phyloP scores from a whole-genome alignment of 2,329 filamentous ascomycete species.

The Fusarium acutatum region DNA sequence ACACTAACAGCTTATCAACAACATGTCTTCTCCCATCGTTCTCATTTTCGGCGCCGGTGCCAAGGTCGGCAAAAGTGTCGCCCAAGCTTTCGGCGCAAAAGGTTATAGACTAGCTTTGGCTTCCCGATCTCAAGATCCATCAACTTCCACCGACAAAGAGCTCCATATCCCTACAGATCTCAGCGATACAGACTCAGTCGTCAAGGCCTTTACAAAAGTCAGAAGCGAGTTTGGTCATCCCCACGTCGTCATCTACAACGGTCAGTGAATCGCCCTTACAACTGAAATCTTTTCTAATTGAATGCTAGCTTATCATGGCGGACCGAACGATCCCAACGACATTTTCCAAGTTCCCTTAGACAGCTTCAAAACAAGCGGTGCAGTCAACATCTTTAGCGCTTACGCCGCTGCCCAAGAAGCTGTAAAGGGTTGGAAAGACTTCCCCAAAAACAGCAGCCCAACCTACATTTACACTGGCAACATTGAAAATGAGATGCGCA shows the following conservation, averaged over 20 bases:
- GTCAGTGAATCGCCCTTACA: accelerated
- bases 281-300: accelerated
- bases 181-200: background rate
- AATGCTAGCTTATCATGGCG: background rate
- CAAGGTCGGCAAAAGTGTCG: slow-evolving; percentile 9
- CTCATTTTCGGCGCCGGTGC: slow-evolving; percentile 20
- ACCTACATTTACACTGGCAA: slow-evolving; percentile 11
- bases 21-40: background rate
- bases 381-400: background rate
- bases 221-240: background rate
- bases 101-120: slow-evolving; percentile 11
- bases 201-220: background rate
- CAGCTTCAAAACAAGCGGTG: background rate
- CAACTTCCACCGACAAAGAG: background rate
- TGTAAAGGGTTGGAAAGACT: background rate
- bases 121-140: background rate
- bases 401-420: slow-evolving; percentile 15
- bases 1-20: no score
- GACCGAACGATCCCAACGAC: background rate
- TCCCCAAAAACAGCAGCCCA: background rate
- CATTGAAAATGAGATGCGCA: background rate
- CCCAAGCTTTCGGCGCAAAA: slow-evolving; percentile 1
- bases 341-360: background rate
- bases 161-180: background rate
- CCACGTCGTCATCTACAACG: slow-evolving; percentile 5